Base-by-base conservation (phyloP, 75 land plant species). In the Picea sitchensis region DNA sequence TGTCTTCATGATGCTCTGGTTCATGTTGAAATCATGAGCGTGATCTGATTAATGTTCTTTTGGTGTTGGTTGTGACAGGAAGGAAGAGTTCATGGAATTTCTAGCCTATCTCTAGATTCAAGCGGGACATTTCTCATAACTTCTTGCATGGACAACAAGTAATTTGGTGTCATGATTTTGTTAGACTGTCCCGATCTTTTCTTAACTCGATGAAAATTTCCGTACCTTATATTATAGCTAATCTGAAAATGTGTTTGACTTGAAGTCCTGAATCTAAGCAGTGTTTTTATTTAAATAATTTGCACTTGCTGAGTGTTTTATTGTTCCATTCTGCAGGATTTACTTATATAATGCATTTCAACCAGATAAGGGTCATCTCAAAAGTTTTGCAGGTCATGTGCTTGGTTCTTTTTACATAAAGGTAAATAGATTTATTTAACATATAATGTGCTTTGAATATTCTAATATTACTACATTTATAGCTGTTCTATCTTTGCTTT, bases 121-220 rank as follows among this genome's bases (percentile, higher is more conserved):
- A 86, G 77, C 80, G 94, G 99, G 11, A 79, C 84, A n/a, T 86
- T 78, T 75, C 76, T 96, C 65, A 84, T 95, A 57, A 91, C 97
- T 36, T 92, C 99, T 6, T 94, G 93, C 87, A 94, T 85, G 82
- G 95, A 96, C 54, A 87, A 84, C 82, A 94, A 88, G 98, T 96
- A 82, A 44, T 58, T 26, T 76, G 38, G 41, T 44, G 73, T 71
- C 54, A 18, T 76, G 63, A 62, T 59, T 57, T 76, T 54, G 36
- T 21, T 26, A 15, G 20, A 2, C 8, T 57, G 2, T 32, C 8
- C 63, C n/a, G 14, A 21, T 76, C 65, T 36, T 69, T 38, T 14
- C 9, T 18, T 69, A 32, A 6, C 14, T 32, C 17, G 15, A 67
- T 14, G 32, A 32, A 14, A 15, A 0, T 3, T 14, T 20, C 44